These are phyloP conservation scores for Globomyces sp. DNA, from an alignment of 371 early-diverging fungal genomes.

Conservation along the genomic window DNA sequence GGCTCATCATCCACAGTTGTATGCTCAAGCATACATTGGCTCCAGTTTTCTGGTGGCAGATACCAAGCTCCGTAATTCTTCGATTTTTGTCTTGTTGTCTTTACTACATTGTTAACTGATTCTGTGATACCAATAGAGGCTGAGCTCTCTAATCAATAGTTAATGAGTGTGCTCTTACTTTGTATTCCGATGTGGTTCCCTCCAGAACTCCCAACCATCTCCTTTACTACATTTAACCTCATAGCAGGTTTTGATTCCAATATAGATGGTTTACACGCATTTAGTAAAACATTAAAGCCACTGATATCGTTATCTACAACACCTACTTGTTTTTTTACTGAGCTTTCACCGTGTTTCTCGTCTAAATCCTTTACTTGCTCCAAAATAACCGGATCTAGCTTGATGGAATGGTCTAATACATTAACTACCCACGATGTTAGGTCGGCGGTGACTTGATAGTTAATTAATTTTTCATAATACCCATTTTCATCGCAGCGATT, in stretches of 20 bases:
- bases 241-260: conserved; percentile 36
- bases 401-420: conserved; percentile 19
- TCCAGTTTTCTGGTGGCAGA: conserved; percentile 33
- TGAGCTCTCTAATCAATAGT: conserved; percentile 1
- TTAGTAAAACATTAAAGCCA: conserved; percentile 36
- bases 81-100: neutral
- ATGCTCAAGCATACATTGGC: conserved; percentile 24
- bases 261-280: conserved; percentile 43
- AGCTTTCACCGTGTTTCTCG: neutral
- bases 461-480: neutral
- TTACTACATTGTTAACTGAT: neutral
- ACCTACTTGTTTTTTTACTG: neutral
- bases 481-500: conserved; percentile 16
- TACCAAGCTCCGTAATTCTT: conserved; percentile 38
- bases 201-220: conserved; percentile 26
- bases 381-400: conserved; percentile 11
- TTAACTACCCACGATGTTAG: conserved; percentile 18
- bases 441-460: conserved; percentile 11
- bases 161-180: neutral
- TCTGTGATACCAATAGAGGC: neutral
- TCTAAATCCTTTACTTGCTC: conserved; percentile 12
- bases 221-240: conserved; percentile 37
- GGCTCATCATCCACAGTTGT: conserved; percentile 14
- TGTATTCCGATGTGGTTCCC: neutral
- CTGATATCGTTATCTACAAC: conserved; percentile 8